Conservation (phyloP, 177 flowering plant species). For the Vitis hybrid region DNA sequence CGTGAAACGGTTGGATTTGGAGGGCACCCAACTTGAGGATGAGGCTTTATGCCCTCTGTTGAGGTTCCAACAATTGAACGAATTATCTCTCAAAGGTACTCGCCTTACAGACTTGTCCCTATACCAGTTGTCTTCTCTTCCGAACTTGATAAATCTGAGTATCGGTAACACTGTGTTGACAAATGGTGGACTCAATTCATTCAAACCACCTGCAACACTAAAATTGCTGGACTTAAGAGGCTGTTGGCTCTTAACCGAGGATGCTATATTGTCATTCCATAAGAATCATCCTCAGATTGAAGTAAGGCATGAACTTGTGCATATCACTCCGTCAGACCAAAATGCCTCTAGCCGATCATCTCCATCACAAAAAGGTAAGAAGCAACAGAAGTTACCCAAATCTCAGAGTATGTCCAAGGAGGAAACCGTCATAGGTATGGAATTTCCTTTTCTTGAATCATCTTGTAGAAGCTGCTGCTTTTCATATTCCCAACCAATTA, state of each 20-base stretch:
- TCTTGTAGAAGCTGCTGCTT: background rate
- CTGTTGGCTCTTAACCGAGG: constrained; percentile 85
- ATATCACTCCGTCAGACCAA: constrained; percentile 19
- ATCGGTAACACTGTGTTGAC: constrained; percentile 72
- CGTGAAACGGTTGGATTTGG: constrained; percentile 67
- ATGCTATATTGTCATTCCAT: constrained; percentile 45
- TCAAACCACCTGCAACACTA: constrained; percentile 56
- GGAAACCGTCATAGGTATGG: constrained; percentile 39
- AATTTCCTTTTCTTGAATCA: background rate
- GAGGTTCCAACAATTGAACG: constrained; percentile 35
- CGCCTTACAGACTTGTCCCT: constrained; percentile 63
- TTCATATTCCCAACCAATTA: background rate
- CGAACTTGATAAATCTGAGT: constrained; percentile 47
- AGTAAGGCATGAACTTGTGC: constrained; percentile 63
- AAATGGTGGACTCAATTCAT: constrained; percentile 51
- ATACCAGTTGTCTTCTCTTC: constrained; percentile 43
- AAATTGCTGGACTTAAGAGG: constrained; percentile 64
- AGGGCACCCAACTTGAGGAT: constrained; percentile 54
- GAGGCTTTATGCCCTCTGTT: constrained; percentile 51
- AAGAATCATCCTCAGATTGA: constrained; percentile 54
- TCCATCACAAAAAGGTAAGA: constrained; percentile 28
- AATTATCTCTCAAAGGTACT: constrained; percentile 53
- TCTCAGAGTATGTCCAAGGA: constrained; percentile 18
- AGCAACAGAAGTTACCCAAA: constrained; percentile 18
- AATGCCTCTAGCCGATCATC: constrained; percentile 15